Evolutionary conservation across 768 basidiomycete genomes (phyloP), one percentile per base, ranked within the genome.

Genomic region (Rhodotorula sphaerocarpa): DNA sequence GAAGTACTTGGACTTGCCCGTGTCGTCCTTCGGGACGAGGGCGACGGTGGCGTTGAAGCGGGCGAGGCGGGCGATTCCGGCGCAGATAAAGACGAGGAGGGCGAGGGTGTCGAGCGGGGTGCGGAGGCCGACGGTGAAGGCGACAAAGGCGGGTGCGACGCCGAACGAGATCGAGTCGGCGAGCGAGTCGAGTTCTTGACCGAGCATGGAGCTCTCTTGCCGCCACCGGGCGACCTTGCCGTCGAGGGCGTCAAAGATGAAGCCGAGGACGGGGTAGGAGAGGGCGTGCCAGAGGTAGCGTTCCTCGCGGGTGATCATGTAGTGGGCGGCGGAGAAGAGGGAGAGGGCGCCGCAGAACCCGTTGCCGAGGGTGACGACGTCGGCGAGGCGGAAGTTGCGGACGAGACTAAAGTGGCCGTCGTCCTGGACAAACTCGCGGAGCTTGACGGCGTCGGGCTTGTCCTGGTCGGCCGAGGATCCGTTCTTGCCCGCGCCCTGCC

Each of bases 41-140:
- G 95, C 95, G 61, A 95, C 93, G 0, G 95, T 99, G 14, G 93
- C 95, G 75, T 99, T 99, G 81, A 96, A 99, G 45, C 95, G 85
- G 15, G 95, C 95, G 39, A 99, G 85, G 53, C 95, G 86, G 25
- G 95, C 95, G 55, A 99, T 83, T 41, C 95, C 95, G 77, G 86
- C 89, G 73, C 93, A 96, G 70, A 95, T 90, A 75, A 96, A 99
- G 55, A 83, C 82, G 20, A 91, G 84, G 48, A 99, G 80, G 63
- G 84, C 78, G 67, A 92, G 81, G 3, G 86, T 88, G 78, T 99
- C 95, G 61, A 95, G 83, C 65, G 87, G 86, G 16, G 90, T 93
- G 65, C 88, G 83, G 59, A 97, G 82, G 57, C 95, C 95, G 57
- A 96, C 81, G 52, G 83, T 84, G 75, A 95, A 99, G 23, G 66